phyloP scores from a whole-genome alignment of 179 eudicot genomes.

The Nepenthes alata region DNA sequence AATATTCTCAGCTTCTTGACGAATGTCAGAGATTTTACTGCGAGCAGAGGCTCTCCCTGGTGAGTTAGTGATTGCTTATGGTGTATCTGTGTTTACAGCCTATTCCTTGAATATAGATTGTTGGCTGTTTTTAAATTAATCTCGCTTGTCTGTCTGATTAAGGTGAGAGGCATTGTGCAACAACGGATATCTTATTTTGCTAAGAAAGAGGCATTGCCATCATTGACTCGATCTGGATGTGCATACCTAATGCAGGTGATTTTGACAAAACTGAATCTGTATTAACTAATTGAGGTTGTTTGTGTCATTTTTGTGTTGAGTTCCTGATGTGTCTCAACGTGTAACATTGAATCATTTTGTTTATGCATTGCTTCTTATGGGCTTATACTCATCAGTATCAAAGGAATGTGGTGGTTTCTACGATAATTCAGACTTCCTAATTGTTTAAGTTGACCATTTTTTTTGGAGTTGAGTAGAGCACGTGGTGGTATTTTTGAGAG shows the following conservation, averaged over 20 bases:
- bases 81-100: background rate
- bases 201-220: constrained; percentile 81
- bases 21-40: constrained; percentile 95
- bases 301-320: too few relatives aligned
- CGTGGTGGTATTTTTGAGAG: too few relatives aligned
- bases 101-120: background rate
- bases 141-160: constrained; percentile 8
- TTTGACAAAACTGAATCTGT: background rate
- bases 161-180: constrained; percentile 86
- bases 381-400: too few relatives aligned
- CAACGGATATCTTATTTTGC: constrained; percentile 77
- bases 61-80: constrained; percentile 24
- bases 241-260: constrained; percentile 83
- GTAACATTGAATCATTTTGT: too few relatives aligned
- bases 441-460: too few relatives aligned
- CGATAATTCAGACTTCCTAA: too few relatives aligned
- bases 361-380: too few relatives aligned
- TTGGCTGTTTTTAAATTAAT: background rate
- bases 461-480: too few relatives aligned
- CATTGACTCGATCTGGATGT: constrained; percentile 91
- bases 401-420: too few relatives aligned
- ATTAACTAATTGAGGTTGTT: too few relatives aligned
- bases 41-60: constrained; percentile 90
- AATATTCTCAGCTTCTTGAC: constrained; percentile 74
- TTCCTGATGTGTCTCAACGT: too few relatives aligned